Conservation (phyloP, 192 early-diverging fungal species). For the Umbelopsis sp. region DNA sequence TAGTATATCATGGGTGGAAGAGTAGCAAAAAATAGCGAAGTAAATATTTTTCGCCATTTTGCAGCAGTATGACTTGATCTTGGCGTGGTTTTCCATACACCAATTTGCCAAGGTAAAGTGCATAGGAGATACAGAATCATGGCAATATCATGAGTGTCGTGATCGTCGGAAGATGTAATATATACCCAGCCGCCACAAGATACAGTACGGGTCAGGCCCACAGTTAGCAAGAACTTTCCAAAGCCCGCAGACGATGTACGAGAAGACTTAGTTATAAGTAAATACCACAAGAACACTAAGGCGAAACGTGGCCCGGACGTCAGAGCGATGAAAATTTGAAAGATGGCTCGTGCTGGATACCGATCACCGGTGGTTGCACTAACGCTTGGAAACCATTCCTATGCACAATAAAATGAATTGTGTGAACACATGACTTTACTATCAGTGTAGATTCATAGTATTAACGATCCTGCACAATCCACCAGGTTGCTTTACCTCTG, state of each 20-base stretch:
- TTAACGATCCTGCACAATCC: too few species aligned
- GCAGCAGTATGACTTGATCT: conserved; percentile 37
- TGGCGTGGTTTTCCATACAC: conserved; percentile 51
- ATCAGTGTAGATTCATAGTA: neutral
- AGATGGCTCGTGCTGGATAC: conserved; percentile 71
- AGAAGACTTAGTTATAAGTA: conserved; percentile 29
- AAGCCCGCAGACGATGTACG: conserved; percentile 22
- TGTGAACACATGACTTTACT: neutral
- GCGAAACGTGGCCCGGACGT: conserved; percentile 55
- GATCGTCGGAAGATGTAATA: conserved; percentile 79
- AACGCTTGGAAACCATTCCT: conserved; percentile 82
- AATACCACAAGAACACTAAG: conserved; percentile 46
- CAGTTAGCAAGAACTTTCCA: conserved; percentile 35
- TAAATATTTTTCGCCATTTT: conserved; percentile 53
- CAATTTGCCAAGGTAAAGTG: conserved; percentile 72
- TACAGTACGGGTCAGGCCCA: conserved; percentile 61
- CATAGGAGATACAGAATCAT: conserved; percentile 76
- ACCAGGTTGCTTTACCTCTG: conserved; percentile 48
- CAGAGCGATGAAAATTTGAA: conserved; percentile 77
- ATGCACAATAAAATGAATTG: neutral
- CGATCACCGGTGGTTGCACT: conserved; percentile 78
- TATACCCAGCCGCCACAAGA: conserved; percentile 87
- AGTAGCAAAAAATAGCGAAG: conserved; percentile 64
- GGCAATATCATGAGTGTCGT: conserved; percentile 73
- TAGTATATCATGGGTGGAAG: conserved; percentile 74